Evolutionary conservation across 352 stramenopile genomes (phyloP), one percentile per base, ranked within the genome.

Genomic region (Phytopythium montanum): DNA sequence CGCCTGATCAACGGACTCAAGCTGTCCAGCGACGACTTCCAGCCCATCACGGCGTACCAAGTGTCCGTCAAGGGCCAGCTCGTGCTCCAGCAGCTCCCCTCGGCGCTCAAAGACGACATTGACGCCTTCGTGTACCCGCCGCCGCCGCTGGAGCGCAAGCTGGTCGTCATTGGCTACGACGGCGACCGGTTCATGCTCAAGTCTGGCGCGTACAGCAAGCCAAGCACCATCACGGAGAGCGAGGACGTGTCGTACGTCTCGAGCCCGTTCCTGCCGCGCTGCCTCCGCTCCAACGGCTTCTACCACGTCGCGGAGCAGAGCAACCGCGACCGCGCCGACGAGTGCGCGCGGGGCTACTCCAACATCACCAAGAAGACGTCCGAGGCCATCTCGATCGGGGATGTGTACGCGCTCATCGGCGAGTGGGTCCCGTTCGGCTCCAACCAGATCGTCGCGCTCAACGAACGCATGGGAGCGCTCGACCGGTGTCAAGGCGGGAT

Each of bases 221-320:
- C 84, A 41, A 98, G 88, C 44, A 91, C 84, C 13, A 97, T 98
- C 49, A 99, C 96, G 14, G 94, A 99, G 59, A 98, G 84, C 39
- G 97, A 99, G 67, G 95, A 98, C 66, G 95, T 99, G 26, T 98
- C 92, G 33, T 99, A 99, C 66, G 96, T 99, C 10, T 98, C 90
- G 14, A 98, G 87, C 46, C 94, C 97, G 18, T 99, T 99, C 71
- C 83, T 99, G 25, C 97, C 97, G 5, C 91, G 92, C 51, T 99
- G 95, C 68, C 77, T 99, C 21, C 90, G 96, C 2, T 96, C 97
- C 48, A 87, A 79, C 5, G 75, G 92, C 12, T 84, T 75, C 39
- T 88, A 86, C 56, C 74, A 78, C 28, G 51, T 88, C 21, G 82
- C 96, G 25, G 97, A 92, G 34, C 78, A 96, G 38, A 97, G 83